Base-by-base conservation (phyloP, 495 filamentous ascomycete genomes). In the Aspergillus indologenus region DNA sequence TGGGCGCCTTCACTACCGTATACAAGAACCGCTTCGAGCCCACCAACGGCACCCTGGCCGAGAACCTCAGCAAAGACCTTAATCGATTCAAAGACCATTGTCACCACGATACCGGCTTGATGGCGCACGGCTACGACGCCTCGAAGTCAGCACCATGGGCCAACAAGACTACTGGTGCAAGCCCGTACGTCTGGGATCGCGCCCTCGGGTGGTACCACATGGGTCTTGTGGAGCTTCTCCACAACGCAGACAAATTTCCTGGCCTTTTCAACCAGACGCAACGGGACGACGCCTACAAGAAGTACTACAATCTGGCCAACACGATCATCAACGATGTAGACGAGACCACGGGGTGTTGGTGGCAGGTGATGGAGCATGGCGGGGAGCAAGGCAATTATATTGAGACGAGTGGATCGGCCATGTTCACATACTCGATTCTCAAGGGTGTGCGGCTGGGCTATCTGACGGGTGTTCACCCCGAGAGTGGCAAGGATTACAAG, bases 201-300 rank as follows among this genome's bases (percentile, higher is more conserved):
- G 77, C 83, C 0, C 67, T 84, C 18, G 84, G 83, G 0, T 86
- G 83, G 84, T 86, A 85, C 56, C 65, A 81, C 26, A 81, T 85
- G 75, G 79, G 79, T 11, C 67, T 87, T 1, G 70, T 84, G 1
- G 83, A 86, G 53, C 74, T 80, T 17, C 70, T 86, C 23, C 79
- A 83, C 43, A 63, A 77, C 22, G 17, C 44, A 29, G 24, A 77
- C 80, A 51, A 74, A 74, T 5, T n/a, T n/a, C n/a, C n/a, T 56
- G 22, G 31, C 46, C 0, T 70, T 75, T 31, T 51, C 67, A 1
- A 43, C 18, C 74, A 74, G 4, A 34, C 49, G 1, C 58, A 55
- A 23, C 67, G 68, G 49, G 54, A 51, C 9, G 68, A 61, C 31
- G 61, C 83, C 14, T 66, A 62, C 11, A 54, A 42, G 1, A 79